Conservation (phyloP, 768 basidiomycete species). For the Sporobolomyces phaffii region DNA sequence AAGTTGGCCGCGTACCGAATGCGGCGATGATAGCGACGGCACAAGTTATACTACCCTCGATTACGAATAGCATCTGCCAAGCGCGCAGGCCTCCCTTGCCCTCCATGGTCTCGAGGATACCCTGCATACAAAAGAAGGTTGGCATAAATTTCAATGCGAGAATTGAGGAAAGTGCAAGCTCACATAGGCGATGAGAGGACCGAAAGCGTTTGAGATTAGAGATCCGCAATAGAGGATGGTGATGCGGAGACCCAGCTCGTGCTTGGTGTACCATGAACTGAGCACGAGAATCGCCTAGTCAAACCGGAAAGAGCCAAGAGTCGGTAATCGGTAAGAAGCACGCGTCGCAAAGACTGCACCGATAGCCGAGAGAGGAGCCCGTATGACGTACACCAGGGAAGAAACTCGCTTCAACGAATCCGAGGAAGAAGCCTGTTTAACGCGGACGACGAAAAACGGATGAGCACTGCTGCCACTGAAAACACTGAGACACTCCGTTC, state of each 20-base stretch:
- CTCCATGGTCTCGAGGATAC: constrained; percentile 65
- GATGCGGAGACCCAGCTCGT: constrained; percentile 64
- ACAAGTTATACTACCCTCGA: constrained; percentile 48
- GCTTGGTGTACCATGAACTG: constrained; percentile 67
- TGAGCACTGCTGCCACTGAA: too few relatives aligned
- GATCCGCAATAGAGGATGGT: constrained; percentile 58
- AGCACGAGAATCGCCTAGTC: constrained; percentile 56
- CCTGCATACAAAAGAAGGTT: too few relatives aligned
- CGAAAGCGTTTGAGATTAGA: constrained; percentile 75
- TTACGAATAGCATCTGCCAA: constrained; percentile 51
- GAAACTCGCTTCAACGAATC: constrained; percentile 55
- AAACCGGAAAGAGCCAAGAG: too few relatives aligned
- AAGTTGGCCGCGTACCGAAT: constrained; percentile 44
- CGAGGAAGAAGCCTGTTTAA: background rate
- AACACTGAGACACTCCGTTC: too few relatives aligned
- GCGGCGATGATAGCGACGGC: constrained; percentile 52
- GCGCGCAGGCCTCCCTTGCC: constrained; percentile 62
- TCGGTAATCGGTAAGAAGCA: too few relatives aligned
- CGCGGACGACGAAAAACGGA: background rate
- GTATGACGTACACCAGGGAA: constrained; percentile 39
- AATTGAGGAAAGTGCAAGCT: too few relatives aligned
- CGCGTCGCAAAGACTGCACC: too few relatives aligned
- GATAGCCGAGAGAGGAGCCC: too few relatives aligned
- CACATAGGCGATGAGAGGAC: constrained; percentile 67
- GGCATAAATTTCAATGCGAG: too few relatives aligned